Evolutionary conservation across 768 basidiomycete species (phyloP), one percentile per base, ranked within the genome.

Genomic region (Leccinum fibrillosum): DNA sequence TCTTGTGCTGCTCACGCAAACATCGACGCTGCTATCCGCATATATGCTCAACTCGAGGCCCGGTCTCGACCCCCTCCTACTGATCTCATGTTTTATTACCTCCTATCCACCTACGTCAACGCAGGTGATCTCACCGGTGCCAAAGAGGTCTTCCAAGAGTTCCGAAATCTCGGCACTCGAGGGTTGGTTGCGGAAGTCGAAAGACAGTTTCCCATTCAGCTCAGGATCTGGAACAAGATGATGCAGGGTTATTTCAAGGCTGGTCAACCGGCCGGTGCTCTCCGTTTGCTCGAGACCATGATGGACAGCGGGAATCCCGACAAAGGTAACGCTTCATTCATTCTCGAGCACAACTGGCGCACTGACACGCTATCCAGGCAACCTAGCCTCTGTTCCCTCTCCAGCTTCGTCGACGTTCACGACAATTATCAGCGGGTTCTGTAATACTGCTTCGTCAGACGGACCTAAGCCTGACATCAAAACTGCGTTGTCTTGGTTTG

Each of bases 181-280:
- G 80, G 78, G 8, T 70, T 66, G 8, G 53, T 69, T 15, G 52
- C 54, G 5, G 54, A 54, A 47, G 66, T 69, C 55, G 71, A 59
- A 10, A 52, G 60, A 25, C 49, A 57, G 50, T 58, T 54, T 30
- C 67, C 71, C 30, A 72, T 74, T 21, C 78, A 80, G 52, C 73
- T 87, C 48, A 68, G 76, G 39, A 75, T 86, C 2, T 93, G 84
- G 84, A 89, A 90, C 62, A 76, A 81, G 64, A 91, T 92, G 86
- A 84, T 94, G 35, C 78, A 84, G 50, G 80, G 85, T 0, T 87
- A 90, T 70, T 87, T 94, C 77, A 78, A 76, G 39, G 80, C 76
- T 39, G 85, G 85, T 1, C 73, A 84, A 52, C 79, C 88, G 0
- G 83, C 82, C 21, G 81, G 80, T 48, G 92, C 86, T 9, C 65